Base-by-base conservation (phyloP, 441 rosid species). In the Adansonia rubrostipa region DNA sequence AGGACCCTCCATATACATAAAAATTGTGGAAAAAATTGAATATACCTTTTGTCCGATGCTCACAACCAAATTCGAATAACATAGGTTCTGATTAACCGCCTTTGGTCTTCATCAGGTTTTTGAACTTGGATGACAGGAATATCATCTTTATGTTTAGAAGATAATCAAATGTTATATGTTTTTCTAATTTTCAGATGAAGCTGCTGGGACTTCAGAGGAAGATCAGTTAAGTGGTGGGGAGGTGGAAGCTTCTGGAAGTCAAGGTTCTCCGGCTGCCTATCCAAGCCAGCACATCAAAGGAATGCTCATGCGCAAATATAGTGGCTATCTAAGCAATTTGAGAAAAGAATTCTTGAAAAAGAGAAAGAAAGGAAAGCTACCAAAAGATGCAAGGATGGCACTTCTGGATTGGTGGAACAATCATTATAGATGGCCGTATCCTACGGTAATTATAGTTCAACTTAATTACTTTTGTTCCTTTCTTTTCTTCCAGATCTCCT, bases 401-500 rank as follows among this genome's bases (percentile, higher is more conserved):
- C 88, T 91, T 13, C 69, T 89, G 40, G 81, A 87, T 24, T 91
- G 95, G 95, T 91, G 95, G 95, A 89, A 83, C 53, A 45, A 60
- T 48, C 93, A 89, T 71, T 82, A 64, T 63, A 73, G 84, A 81
- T 91, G 95, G 95, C 93, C 95, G 14, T 91, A 91, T 82, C 95
- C 95, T 1, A 89, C 95, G 84, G 93, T 91, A 82, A 78, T 51
- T 6, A 50, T 4, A 7, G 1, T n/a, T 22, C 2, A 11, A 3
- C 50, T 76, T 74, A 33, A 3, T 20, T 36, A 36, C 3, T 36
- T 19, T 24, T 8, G 6, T 9, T 48, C 8, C 14, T 7, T 9
- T 14, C 7, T n/a, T 5, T 22, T 0, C 7, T 19, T 44, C 24
- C n/a, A 2, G 5, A 17, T 60, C 4, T 22, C 6, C 40, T 0